These are phyloP conservation scores for Vicia faba DNA, from an alignment of 306 rosid genomes.

Conservation along the genomic window DNA sequence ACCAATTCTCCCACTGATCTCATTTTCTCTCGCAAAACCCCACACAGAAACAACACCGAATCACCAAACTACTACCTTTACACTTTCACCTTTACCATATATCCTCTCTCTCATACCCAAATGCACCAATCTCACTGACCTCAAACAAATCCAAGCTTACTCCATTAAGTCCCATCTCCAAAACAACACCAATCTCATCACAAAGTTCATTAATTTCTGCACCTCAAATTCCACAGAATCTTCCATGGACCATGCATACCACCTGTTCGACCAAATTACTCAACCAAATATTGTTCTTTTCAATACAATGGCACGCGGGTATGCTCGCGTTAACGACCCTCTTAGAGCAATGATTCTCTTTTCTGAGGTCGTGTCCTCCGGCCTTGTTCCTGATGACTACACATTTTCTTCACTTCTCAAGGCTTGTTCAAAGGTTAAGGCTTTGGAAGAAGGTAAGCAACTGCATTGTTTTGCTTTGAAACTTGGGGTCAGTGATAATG, in stretches of 20 bases:
- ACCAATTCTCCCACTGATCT: constrained; percentile 42
- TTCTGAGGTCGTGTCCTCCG: constrained; percentile 38
- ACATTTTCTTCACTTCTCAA: constrained; percentile 79
- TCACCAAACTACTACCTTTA: constrained; percentile 7
- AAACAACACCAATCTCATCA: constrained; percentile 44
- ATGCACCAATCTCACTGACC: constrained; percentile 59
- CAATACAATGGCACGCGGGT: constrained; percentile 77
- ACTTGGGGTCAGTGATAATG: constrained; percentile 48
- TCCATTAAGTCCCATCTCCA: constrained; percentile 72
- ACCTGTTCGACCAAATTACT: constrained; percentile 61
- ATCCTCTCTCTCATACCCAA: constrained; percentile 63
- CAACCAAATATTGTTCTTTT: constrained; percentile 63
- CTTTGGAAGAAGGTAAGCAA: constrained; percentile 67
- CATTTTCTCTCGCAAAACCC: constrained; percentile 50
- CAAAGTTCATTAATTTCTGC: constrained; percentile 68
- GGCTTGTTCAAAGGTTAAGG: constrained; percentile 74
- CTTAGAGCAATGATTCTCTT: constrained; percentile 57
- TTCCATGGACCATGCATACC: constrained; percentile 67
- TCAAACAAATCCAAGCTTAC: constrained; percentile 77
- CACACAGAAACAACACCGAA: constrained; percentile 30
- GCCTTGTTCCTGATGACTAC: constrained; percentile 69
- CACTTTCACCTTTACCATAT: constrained; percentile 34
- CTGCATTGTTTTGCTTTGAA: constrained; percentile 69
- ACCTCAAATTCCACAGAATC: constrained; percentile 42
- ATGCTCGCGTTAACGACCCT: constrained; percentile 59